A percentile compares a stretch with the other conserved stretches of the same genome.
phyloP scores from a whole-genome alignment of 352 stramenopile species.

The Phytophthora pini region DNA sequence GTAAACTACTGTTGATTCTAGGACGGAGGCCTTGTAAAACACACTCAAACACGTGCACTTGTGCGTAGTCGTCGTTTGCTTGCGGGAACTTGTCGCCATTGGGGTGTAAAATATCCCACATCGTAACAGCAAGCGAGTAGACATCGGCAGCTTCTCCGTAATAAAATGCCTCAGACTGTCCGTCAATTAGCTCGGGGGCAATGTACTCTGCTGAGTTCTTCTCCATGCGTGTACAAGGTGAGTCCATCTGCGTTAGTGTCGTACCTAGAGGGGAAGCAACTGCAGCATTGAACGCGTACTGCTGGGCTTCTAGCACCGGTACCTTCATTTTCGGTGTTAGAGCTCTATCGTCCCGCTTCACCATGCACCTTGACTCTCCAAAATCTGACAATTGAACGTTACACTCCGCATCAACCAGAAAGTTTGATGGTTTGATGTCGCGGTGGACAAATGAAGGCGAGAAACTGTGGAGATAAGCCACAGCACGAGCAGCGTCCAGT shows the following conservation, averaged over 20 bases:
- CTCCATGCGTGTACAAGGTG: conserved; percentile 6
- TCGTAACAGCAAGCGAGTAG: conserved; percentile 64
- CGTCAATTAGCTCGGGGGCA: conserved; percentile 62
- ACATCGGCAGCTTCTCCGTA: conserved; percentile 61
- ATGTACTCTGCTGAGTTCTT: conserved; percentile 59
- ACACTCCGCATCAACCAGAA: conserved; percentile 44
- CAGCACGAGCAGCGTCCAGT: conserved; percentile 50
- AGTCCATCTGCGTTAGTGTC: conserved; percentile 14
- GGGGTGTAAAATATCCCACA: conserved; percentile 70
- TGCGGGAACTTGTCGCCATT: conserved; percentile 42
- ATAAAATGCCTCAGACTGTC: conserved; percentile 24
- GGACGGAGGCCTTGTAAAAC: conserved; percentile 49
- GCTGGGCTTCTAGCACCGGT: conserved; percentile 18
- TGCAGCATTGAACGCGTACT: neutral
- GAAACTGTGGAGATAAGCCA: conserved; percentile 63
- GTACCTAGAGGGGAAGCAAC: conserved; percentile 17
- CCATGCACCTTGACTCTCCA: conserved; percentile 37
- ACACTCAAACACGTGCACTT: conserved; percentile 49
- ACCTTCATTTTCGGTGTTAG: conserved; percentile 11
- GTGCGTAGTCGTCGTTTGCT: conserved; percentile 36
- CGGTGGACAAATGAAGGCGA: conserved; percentile 51
- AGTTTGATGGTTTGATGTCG: conserved; percentile 56
- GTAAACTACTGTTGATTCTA: conserved; percentile 24
- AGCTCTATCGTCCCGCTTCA: conserved; percentile 8
- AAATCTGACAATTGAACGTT: conserved; percentile 53